Percentiles rank a stretch among this genome's conserved stretches.
Conservation (phyloP, 2,329 filamentous ascomycete genomes). For the Epichloe aotearoae region DNA sequence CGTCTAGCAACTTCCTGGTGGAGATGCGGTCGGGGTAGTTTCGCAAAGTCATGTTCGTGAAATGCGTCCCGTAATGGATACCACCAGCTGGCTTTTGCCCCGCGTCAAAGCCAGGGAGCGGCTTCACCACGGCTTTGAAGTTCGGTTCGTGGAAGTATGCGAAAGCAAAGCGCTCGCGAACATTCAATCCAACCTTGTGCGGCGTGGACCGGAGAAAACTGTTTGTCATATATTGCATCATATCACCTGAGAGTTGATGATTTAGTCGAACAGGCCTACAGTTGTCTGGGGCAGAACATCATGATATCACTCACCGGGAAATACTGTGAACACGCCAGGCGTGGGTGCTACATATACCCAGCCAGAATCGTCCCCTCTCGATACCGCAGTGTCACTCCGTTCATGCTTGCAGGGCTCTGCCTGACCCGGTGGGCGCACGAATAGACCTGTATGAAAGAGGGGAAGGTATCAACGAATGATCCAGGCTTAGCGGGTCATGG, state of each 20-base stretch:
- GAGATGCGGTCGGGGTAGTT: slow-evolving; percentile 35
- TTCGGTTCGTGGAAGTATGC: slow-evolving; percentile 39
- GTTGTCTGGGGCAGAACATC: neutral
- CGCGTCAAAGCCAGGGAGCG: slow-evolving; percentile 25
- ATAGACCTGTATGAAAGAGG: slow-evolving; percentile 21
- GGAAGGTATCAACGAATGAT: neutral
- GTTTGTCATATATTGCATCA: slow-evolving; percentile 38
- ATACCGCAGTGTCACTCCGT: slow-evolving; percentile 25
- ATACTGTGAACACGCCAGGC: slow-evolving; percentile 32
- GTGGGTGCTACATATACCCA: slow-evolving; percentile 36
- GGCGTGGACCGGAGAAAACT: slow-evolving; percentile 31
- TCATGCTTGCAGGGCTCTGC: slow-evolving; percentile 32
- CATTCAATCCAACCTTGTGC: slow-evolving; percentile 38
- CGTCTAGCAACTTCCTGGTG: slow-evolving; percentile 21
- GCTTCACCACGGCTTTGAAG: slow-evolving; percentile 31
- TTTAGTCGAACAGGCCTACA: neutral
- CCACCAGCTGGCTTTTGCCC: slow-evolving; percentile 20
- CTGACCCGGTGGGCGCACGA: slow-evolving; percentile 29
- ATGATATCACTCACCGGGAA: slow-evolving; percentile 24
- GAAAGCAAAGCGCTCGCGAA: slow-evolving; percentile 31
- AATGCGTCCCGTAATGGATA: slow-evolving; percentile 38
- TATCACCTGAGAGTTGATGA: slow-evolving; percentile 24
- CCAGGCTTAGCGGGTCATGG: neutral
- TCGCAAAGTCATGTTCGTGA: slow-evolving; percentile 37
- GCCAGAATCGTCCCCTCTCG: slow-evolving; percentile 28